phyloP scores from a whole-genome alignment of 352 stramenopile species.

The Pythium plurisporium region DNA sequence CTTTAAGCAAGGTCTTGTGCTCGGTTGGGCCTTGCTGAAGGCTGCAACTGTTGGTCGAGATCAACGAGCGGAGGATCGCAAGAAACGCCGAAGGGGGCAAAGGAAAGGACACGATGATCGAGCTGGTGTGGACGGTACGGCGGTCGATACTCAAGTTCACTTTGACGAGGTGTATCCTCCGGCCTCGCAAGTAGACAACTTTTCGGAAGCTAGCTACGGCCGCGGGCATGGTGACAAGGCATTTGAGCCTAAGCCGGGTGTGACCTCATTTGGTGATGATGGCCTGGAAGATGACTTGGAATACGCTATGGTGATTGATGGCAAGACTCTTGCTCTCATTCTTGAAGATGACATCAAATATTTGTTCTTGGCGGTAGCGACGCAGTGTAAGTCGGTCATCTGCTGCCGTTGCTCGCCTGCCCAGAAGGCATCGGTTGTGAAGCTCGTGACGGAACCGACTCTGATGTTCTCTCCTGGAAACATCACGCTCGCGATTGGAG shows the following conservation, averaged over 20 bases:
- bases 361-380: constrained; percentile 81
- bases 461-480: constrained; percentile 87
- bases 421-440: constrained; percentile 84
- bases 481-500: constrained; percentile 89
- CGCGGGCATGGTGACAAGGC: constrained; percentile 54
- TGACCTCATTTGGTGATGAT: constrained; percentile 26
- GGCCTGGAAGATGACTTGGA: constrained; percentile 76
- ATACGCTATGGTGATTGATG: constrained; percentile 90
- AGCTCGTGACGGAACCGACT: constrained; percentile 82
- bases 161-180: constrained; percentile 75
- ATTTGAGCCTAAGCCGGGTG: constrained; percentile 61
- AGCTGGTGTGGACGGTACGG: constrained; percentile 24
- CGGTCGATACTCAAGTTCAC: constrained; percentile 33
- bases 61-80: constrained; percentile 58
- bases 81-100: constrained; percentile 55
- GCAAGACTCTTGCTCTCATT: constrained; percentile 75
- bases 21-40: constrained; percentile 66
- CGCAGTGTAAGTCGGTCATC: constrained; percentile 87
- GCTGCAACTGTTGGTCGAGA: constrained; percentile 66
- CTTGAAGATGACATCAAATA: constrained; percentile 89
- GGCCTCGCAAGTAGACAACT: constrained; percentile 37
- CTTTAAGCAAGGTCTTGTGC: constrained; percentile 60
- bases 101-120: constrained; percentile 39
- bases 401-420: constrained; percentile 82
- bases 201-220: constrained; percentile 51